Percentiles rank a stretch among this genome's conserved stretches.
Evolutionary conservation across 2,329 filamentous ascomycete species (phyloP).

Genomic region (Aspergillus terreus): DNA sequence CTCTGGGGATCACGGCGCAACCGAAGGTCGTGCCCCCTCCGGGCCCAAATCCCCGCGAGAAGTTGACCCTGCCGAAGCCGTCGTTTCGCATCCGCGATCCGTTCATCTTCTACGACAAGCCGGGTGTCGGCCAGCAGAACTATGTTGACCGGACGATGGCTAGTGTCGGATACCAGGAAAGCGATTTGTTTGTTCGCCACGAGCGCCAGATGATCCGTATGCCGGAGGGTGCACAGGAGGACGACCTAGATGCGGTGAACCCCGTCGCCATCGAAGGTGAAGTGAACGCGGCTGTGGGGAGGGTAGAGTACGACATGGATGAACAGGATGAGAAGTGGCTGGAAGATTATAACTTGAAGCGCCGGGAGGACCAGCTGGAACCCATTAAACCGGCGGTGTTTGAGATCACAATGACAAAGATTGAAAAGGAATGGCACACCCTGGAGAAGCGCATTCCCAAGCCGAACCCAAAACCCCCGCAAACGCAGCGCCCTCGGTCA

Average conservation of each 20-base stretch:
- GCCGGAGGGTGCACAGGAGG: constrained; percentile 59
- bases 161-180: constrained; percentile 92
- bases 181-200: constrained; percentile 78
- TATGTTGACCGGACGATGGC: constrained; percentile 97
- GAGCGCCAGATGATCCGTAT: constrained; percentile 66
- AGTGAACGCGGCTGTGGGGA: constrained; percentile 58
- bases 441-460: constrained; percentile 96
- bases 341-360: constrained; percentile 73
- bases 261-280: constrained; percentile 59
- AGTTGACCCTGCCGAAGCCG: constrained; percentile 47
- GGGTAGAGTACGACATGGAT: constrained; percentile 99
- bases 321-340: constrained; percentile 98
- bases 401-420: constrained; percentile 97
- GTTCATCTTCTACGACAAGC: constrained; percentile 63
- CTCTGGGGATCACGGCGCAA: constrained; percentile 57
- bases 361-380: constrained; percentile 71
- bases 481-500: constrained; percentile 87
- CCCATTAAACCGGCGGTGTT: constrained; percentile 89
- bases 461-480: constrained; percentile 90
- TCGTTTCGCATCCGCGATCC: constrained; percentile 46
- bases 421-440: constrained; percentile 97
- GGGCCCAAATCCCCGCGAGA: constrained; percentile 48
- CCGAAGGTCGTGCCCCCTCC: constrained; percentile 49
- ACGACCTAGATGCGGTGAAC: constrained; percentile 57
- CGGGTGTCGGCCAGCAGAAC: constrained; percentile 76